Evolutionary conservation across 148 eudicot genomes (phyloP).

Genomic region (Rhododendron simsii): DNA sequence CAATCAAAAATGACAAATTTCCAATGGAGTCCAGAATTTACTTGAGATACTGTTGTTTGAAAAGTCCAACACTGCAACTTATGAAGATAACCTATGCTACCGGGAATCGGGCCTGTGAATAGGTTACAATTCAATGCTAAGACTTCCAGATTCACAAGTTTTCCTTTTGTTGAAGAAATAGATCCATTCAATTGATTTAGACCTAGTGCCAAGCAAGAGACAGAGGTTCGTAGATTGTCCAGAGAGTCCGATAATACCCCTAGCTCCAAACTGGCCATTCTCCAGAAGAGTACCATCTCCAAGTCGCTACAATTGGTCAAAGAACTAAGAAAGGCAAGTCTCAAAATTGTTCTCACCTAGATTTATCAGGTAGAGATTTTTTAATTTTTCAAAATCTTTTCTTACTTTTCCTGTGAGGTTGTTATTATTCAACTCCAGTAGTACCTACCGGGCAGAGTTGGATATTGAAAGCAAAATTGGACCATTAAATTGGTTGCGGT

Average conservation of each 20-base stretch:
- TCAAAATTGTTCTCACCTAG: not conserved
- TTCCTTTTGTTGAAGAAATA: slow-evolving; percentile 3
- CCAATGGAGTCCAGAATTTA: slow-evolving; percentile 3
- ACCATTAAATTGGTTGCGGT: too few species aligned
- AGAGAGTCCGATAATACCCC: not conserved
- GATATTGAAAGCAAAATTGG: too few species aligned
- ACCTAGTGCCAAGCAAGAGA: not conserved
- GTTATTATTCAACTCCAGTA: too few species aligned
- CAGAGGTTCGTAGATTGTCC: slow-evolving; percentile 1
- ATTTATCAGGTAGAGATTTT: not conserved
- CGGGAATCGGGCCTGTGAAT: slow-evolving; percentile 7
- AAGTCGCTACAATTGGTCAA: slow-evolving; percentile 14
- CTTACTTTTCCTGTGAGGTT: too few species aligned
- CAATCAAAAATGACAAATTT: not conserved
- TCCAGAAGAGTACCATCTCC: not conserved
- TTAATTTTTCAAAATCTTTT: not conserved
- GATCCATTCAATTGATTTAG: not conserved
- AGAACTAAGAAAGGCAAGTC: not conserved
- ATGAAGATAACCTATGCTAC: not conserved
- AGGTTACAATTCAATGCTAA: not conserved
- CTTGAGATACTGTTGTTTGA: not conserved
- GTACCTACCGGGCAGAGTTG: too few species aligned
- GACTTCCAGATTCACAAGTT: not conserved
- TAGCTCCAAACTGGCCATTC: not conserved
- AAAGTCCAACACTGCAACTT: not conserved